Evolutionary conservation across 2,329 filamentous ascomycete species (phyloP), one percentile per base, ranked within the genome.

Genomic region (Aschersonia sp.): DNA sequence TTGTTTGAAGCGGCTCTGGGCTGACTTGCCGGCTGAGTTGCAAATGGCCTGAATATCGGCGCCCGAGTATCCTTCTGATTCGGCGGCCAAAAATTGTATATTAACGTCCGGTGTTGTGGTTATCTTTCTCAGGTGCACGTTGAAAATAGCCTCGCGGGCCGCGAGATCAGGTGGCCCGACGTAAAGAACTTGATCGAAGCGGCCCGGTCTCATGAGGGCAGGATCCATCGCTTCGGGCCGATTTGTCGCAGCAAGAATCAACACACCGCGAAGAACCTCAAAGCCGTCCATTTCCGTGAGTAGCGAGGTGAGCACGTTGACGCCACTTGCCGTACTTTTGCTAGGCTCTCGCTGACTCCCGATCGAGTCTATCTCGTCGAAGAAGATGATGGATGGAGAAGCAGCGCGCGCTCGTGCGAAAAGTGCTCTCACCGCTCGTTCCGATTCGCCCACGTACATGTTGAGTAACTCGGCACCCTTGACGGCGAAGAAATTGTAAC

Each of bases 221-320:
- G 86, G 78, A 60, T 97, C 91, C 28, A 97, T 76, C 2, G 82
- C 75, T 57, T 94, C 85, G 0, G 91, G 91, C 47, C 87, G 80
- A 66, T 97, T 97, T 0, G 91, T 97, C 2, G 91, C 91, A 0
- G 87, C 91, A 20, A 97, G 77, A 10, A 96, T 83, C 50, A 94
- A 77, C 0, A 97, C 89, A 49, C 85, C 85, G 48, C 82, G 82
- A 28, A 94, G 72, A 40, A 82, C 73, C 63, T 95, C 88, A 55
- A 96, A 94, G 44, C 91, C 91, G 60, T 96, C 91, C 84, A 97
- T 94, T 61, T 96, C 91, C 51, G 89, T 95, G 4, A 97, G 75
- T 31, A 97, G 69, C 2, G 89, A 94, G 1, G 89, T 89, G 10
- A 96, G 76, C 43, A 94, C 85, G 59, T 96, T 92, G 45, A 95